Conservation (phyloP, 306 rosid species). For the Spatholobus suberectus region DNA sequence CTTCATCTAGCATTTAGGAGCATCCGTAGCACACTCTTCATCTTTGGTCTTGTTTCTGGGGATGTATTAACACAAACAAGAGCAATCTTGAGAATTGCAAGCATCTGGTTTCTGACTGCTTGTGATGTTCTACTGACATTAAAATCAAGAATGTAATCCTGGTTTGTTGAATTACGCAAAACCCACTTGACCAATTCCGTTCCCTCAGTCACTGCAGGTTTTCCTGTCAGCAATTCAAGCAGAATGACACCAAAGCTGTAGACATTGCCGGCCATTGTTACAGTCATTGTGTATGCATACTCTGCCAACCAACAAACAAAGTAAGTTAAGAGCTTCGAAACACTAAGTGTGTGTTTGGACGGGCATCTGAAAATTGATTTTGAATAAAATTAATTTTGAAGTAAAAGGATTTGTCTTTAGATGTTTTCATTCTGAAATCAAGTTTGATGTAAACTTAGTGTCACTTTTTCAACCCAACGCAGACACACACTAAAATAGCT, state of each 20-base stretch:
- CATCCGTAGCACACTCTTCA: conserved; percentile 80
- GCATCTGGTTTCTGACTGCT: conserved; percentile 75
- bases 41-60: conserved; percentile 83
- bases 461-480: background rate
- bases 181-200: conserved; percentile 86
- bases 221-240: conserved; percentile 87
- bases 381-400: background rate
- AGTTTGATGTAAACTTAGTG: background rate
- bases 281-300: conserved; percentile 91
- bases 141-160: conserved; percentile 68
- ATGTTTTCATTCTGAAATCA: background rate
- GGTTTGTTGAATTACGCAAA: conserved; percentile 49
- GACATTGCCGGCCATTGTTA: conserved; percentile 77
- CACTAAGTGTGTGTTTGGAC: background rate
- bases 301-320: conserved; percentile 59
- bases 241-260: conserved; percentile 89
- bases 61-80: conserved; percentile 66
- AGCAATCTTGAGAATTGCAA: conserved; percentile 72
- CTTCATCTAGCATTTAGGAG: conserved; percentile 77
- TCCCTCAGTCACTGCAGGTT: conserved; percentile 79
- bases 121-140: conserved; percentile 69
- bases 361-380: background rate
- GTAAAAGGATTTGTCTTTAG: background rate
- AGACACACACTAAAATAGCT: background rate
- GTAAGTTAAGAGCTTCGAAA: conserved; percentile 17